These are phyloP conservation scores for Calonectria henricotiae DNA, from an alignment of 2,329 filamentous ascomycete genomes.

Conservation along the genomic window DNA sequence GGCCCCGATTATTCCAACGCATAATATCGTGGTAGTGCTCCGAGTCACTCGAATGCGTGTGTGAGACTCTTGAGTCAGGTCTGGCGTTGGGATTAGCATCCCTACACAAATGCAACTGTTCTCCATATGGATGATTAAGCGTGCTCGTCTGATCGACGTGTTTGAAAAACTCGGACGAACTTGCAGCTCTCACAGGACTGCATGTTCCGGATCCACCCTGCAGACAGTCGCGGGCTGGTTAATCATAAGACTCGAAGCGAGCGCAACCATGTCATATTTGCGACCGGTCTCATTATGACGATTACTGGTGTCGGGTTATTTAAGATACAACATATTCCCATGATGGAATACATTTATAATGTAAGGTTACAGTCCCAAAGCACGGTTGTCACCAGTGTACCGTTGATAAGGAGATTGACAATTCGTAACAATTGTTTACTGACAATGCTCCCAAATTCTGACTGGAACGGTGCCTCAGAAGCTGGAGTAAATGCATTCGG, in stretches of 20 bases:
- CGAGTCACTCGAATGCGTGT: not conserved
- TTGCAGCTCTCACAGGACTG: not conserved
- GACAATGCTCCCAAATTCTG: not conserved
- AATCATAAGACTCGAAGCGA: not conserved
- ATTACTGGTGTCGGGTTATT: too few species aligned
- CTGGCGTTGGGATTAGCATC: not conserved
- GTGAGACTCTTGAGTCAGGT: slow-evolving; percentile 16
- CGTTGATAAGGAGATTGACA: not conserved
- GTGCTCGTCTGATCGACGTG: not conserved
- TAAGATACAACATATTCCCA: not conserved
- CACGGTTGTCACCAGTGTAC: not conserved
- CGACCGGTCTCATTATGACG: not conserved
- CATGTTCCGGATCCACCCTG: slow-evolving; percentile 3
- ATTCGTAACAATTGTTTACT: not conserved
- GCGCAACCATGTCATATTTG: not conserved
- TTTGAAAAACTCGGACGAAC: not conserved
- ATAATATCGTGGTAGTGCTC: slow-evolving; percentile 1
- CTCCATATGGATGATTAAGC: slow-evolving; percentile 19
- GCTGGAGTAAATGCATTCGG: too few species aligned
- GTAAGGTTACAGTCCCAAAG: not conserved
- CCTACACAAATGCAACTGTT: not conserved
- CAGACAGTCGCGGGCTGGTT: slow-evolving; percentile 3
- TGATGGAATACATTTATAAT: too few species aligned
- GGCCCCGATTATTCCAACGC: not conserved
- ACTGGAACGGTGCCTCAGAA: not conserved